Conservation (phyloP, 2,329 filamentous ascomycete species). For the Ascochyta koolunga region DNA sequence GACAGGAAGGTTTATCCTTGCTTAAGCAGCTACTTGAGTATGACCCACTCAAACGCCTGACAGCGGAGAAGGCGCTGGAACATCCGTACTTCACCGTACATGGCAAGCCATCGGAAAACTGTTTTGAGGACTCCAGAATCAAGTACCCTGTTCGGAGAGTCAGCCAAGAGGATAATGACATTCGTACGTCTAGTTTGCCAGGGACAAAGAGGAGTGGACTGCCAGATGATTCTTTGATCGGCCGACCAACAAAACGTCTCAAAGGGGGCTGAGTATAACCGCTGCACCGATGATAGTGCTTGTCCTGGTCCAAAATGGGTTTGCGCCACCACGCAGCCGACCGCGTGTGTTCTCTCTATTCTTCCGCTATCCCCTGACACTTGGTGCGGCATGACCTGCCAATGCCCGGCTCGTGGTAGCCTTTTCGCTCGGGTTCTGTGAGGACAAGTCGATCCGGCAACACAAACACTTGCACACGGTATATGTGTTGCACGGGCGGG, state of each 20-base stretch:
- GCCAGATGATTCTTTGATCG: conserved; percentile 77
- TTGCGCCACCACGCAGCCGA: conserved; percentile 3
- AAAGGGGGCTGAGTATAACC: conserved; percentile 50
- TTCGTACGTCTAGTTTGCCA: conserved; percentile 84
- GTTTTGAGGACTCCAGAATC: conserved; percentile 86
- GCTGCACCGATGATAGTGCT: background rate
- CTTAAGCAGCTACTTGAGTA: conserved; percentile 87
- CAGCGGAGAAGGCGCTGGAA: conserved; percentile 84
- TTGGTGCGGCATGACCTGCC: background rate
- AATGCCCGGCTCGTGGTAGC: background rate
- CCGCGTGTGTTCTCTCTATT: conserved; percentile 1
- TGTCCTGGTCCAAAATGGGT: background rate
- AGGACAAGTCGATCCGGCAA: background rate
- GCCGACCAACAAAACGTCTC: conserved; percentile 60
- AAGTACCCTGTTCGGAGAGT: conserved; percentile 91
- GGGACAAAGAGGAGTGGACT: conserved; percentile 89
- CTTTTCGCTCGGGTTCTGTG: background rate
- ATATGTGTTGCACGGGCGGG: background rate
- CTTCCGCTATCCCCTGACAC: background rate
- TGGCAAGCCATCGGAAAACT: conserved; percentile 73
- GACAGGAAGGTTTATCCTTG: conserved; percentile 78
- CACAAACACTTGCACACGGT: background rate
- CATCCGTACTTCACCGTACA: conserved; percentile 81
- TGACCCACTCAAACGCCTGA: conserved; percentile 86
- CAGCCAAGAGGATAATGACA: conserved; percentile 94